Evolutionary conservation across 1,284 basidiomycete species (phyloP).

Genomic region (Tilletia indica): DNA sequence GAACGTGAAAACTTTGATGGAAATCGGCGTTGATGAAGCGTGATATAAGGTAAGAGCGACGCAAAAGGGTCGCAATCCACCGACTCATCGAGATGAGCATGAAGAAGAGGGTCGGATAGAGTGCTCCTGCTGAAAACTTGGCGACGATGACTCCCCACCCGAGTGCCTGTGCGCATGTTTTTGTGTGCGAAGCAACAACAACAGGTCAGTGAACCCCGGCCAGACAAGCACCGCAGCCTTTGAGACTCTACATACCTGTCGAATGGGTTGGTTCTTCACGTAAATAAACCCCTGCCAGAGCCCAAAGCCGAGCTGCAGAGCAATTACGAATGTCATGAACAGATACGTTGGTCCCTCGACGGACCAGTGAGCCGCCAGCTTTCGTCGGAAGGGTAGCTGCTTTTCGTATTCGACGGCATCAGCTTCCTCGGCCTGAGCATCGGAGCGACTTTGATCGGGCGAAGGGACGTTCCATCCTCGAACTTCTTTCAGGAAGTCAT

Average conservation of each 20-base stretch:
- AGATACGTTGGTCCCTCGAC: slow-evolving; percentile 19
- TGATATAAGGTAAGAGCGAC: neutral
- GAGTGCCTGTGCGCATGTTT: neutral
- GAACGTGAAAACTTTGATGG: slow-evolving; percentile 15
- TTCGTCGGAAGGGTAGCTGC: neutral
- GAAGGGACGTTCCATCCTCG: slow-evolving; percentile 21
- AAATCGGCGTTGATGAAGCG: slow-evolving; percentile 9
- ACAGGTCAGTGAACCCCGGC: too few relatives aligned
- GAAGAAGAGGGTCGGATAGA: slow-evolving; percentile 25
- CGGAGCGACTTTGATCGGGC: slow-evolving; percentile 13
- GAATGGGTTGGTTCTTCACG: neutral
- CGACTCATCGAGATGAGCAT: slow-evolving; percentile 22
- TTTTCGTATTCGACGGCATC: slow-evolving; percentile 11
- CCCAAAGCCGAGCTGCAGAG: slow-evolving; percentile 19
- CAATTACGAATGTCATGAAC: slow-evolving; percentile 20
- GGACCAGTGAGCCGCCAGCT: slow-evolving; percentile 18
- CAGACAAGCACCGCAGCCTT: too few relatives aligned
- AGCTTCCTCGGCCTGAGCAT: neutral
- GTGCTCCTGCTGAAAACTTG: slow-evolving; percentile 23
- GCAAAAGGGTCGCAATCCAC: neutral
- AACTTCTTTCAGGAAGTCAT: slow-evolving; percentile 16
- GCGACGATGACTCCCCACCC: slow-evolving; percentile 27
- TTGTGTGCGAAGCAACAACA: too few relatives aligned
- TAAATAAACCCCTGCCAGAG: slow-evolving; percentile 24
- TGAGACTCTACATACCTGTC: neutral